phyloP scores from a whole-genome alignment of 306 rosid genomes.

The Notholithocarpus densiflorus region DNA sequence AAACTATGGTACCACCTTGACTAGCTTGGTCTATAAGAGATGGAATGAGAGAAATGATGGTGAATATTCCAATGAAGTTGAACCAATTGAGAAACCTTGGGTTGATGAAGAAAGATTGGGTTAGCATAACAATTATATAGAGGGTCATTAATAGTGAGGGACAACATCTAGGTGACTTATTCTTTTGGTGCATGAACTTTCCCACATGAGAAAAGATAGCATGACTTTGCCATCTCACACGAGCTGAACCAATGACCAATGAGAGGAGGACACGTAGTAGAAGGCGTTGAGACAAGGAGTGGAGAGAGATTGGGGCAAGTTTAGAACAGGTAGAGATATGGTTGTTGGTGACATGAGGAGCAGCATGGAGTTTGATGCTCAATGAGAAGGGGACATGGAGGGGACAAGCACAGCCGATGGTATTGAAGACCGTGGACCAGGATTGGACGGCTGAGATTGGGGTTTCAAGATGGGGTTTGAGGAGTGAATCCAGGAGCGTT shows the following conservation, averaged over 20 bases:
- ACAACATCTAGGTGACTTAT: slow-evolving; percentile 38
- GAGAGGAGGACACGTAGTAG: slow-evolving; percentile 13
- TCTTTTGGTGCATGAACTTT: slow-evolving; percentile 38
- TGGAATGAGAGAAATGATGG: neutral
- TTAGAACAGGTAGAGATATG: slow-evolving; percentile 27
- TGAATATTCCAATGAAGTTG: neutral
- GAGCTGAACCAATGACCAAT: slow-evolving; percentile 40
- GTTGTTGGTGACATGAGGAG: slow-evolving; percentile 30
- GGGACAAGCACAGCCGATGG: slow-evolving; percentile 37
- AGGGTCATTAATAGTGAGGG: slow-evolving; percentile 8
- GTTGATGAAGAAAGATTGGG: slow-evolving; percentile 8
- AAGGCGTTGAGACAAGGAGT: slow-evolving; percentile 18
- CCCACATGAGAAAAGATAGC: slow-evolving; percentile 11
- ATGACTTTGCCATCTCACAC: slow-evolving; percentile 21
- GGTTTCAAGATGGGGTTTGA: neutral
- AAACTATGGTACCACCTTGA: neutral
- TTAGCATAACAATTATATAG: slow-evolving; percentile 38
- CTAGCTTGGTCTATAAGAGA: neutral
- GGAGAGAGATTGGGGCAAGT: neutral
- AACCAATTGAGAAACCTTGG: too few species aligned
- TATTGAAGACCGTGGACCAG: slow-evolving; percentile 38
- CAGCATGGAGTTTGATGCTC: slow-evolving; percentile 37
- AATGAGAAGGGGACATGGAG: slow-evolving; percentile 35
- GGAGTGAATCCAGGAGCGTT: slow-evolving; percentile 30
- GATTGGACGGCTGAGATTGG: slow-evolving; percentile 42